Base-by-base conservation (phyloP, 1,139 yeast species). In the Suhomyces wounanorum region DNA sequence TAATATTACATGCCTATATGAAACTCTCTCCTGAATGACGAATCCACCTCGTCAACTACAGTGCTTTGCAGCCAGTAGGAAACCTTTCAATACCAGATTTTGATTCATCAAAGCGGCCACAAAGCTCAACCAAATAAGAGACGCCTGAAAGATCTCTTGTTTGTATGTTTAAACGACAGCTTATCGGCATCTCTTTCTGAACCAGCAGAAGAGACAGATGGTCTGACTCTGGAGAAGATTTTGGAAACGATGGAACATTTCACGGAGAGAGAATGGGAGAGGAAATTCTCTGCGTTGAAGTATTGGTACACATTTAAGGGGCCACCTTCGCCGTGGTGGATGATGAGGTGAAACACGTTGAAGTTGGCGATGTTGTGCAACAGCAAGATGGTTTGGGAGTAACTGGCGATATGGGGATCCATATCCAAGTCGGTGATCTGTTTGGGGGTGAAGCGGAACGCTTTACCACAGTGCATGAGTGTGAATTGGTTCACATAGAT, bases 241-340 rank as follows among this genome's bases (percentile, higher is more conserved):
- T 47, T 50, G 44, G 48, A 37, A 11, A 47, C 42, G 1, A 44
- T 26, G 11, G 52, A 50, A 8, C 45, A 35, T 26, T 44, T 50
- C 26, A 39, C 48, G n/a, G 40, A 25, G 21, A 50, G 41, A 11
- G 45, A 23, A 35, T 28, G 26, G 11, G 44, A n/a, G 41, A 58
- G 53, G 47, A 53, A 57, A 47, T 50, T 52, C 39, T 59, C 57
- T 21, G 54, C 49, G 40, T 56, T 59, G 43, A 59, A 59, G 52
- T 51, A 59, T 46, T 49, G 54, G 45, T 57, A 59, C 37, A 58
- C 50, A 18, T 47, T 46, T 8, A 50, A 36, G 4, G 13, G 25
- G 13, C 45, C 35, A 3, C 26, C 14, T 31, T 9, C 33, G 7
- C 30, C 23, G 18, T 26, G 25, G 11, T 42, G 45, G 26, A 53